phyloP scores from a whole-genome alignment of 306 rosid genomes.

The Dryas drummondii region DNA sequence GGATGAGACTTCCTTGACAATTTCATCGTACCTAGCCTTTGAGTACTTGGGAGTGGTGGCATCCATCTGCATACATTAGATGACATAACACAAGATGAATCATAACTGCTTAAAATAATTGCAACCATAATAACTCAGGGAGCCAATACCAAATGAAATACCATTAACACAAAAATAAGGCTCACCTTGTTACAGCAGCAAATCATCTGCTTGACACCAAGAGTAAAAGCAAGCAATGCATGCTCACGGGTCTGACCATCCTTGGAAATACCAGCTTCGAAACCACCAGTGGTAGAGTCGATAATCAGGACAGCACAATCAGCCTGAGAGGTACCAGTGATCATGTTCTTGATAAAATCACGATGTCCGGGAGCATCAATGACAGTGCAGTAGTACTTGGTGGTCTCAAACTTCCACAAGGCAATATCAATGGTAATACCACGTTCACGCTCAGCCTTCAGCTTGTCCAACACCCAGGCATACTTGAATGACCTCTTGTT shows the following conservation, averaged over 20 bases:
- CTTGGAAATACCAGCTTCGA: constrained; percentile 44
- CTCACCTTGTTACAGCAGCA: constrained; percentile 47
- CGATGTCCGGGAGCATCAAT: constrained; percentile 49
- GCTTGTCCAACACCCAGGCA: constrained; percentile 50
- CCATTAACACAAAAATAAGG: no score
- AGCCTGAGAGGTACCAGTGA: constrained; percentile 46
- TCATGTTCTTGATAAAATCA: constrained; percentile 47
- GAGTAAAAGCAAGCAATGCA: constrained; percentile 40
- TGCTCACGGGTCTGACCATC: constrained; percentile 48
- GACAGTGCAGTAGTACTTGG: constrained; percentile 43
- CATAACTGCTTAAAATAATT: no score
- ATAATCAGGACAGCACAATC: constrained; percentile 40
- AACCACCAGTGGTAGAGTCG: constrained; percentile 48
- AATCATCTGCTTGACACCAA: constrained; percentile 43
- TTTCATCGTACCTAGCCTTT: constrained; percentile 38
- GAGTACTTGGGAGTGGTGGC: constrained; percentile 45
- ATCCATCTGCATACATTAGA: no score
- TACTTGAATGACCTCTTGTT: constrained; percentile 43
- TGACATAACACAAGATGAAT: no score
- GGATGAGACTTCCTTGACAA: constrained; percentile 39
- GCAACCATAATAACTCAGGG: no score
- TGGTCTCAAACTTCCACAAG: constrained; percentile 45
- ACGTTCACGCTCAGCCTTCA: constrained; percentile 46
- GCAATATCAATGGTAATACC: constrained; percentile 44
- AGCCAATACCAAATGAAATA: no score